Percentiles rank a stretch among this genome's conserved stretches.
phyloP scores from a whole-genome alignment of 1,139 yeast species.

The Debaryomycetaceae sp. region DNA sequence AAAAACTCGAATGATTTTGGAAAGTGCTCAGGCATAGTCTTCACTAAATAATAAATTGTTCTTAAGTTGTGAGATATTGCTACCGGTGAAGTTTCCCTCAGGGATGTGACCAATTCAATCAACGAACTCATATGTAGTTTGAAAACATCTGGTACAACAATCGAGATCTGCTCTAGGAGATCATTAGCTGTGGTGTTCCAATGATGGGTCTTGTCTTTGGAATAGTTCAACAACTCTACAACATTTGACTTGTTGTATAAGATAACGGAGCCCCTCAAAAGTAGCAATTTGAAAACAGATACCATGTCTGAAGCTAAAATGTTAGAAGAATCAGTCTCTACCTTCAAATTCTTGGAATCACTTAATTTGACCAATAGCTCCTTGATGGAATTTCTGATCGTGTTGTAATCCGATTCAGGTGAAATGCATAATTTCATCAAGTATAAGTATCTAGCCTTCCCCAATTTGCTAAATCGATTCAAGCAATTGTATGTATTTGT shows the following conservation, averaged over 20 bases:
- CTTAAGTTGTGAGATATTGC: slow-evolving; percentile 34
- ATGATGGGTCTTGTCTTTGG: slow-evolving; percentile 32
- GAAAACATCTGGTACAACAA: slow-evolving; percentile 60
- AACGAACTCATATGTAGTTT: slow-evolving; percentile 56
- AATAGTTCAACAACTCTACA: slow-evolving; percentile 46
- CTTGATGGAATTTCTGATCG: slow-evolving; percentile 57
- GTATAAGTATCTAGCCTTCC: slow-evolving; percentile 56
- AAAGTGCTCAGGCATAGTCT: slow-evolving; percentile 40
- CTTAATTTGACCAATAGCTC: slow-evolving; percentile 55
- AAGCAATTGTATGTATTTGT: slow-evolving; percentile 47
- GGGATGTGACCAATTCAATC: slow-evolving; percentile 33
- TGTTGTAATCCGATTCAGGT: slow-evolving; percentile 56
- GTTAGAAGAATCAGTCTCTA: slow-evolving; percentile 33
- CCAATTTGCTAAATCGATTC: slow-evolving; percentile 47
- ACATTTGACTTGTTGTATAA: slow-evolving; percentile 67
- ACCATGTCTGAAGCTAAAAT: slow-evolving; percentile 49
- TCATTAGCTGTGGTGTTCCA: slow-evolving; percentile 43
- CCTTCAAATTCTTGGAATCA: slow-evolving; percentile 47
- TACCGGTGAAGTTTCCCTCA: slow-evolving; percentile 3
- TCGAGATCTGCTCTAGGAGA: slow-evolving; percentile 58
- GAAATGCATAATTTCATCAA: slow-evolving; percentile 54
- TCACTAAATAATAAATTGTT: slow-evolving; percentile 59
- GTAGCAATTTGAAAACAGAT: slow-evolving; percentile 48
- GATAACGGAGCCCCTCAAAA: slow-evolving; percentile 61
- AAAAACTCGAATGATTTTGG: slow-evolving; percentile 35